These are phyloP conservation scores for Globisporangium yorkense DNA, from an alignment of 352 stramenopile genomes.

Conservation along the genomic window DNA sequence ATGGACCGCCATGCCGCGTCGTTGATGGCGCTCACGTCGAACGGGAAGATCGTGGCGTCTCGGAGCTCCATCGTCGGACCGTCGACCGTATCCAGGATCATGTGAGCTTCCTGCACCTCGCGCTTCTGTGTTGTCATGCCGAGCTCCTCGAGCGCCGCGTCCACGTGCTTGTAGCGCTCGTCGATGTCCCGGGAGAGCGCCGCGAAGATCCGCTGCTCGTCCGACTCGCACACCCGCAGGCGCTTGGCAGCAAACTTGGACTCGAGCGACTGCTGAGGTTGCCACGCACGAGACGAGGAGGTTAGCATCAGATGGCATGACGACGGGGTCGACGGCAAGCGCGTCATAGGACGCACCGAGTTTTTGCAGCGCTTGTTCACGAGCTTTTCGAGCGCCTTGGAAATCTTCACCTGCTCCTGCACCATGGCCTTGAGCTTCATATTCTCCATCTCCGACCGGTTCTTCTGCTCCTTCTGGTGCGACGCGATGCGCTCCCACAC, in stretches of 20 bases:
- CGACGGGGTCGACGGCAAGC: neutral
- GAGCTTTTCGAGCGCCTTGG: conserved; percentile 48
- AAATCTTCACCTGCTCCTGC: conserved; percentile 51
- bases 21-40: conserved; percentile 28
- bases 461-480: conserved; percentile 62
- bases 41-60: conserved; percentile 44
- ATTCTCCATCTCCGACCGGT: conserved; percentile 68
- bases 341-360: conserved; percentile 12
- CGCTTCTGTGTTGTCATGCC: conserved; percentile 29
- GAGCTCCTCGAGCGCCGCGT: conserved; percentile 36
- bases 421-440: conserved; percentile 46
- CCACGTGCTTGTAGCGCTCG: conserved; percentile 26
- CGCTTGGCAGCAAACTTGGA: conserved; percentile 23
- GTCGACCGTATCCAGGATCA: conserved; percentile 42
- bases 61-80: conserved; percentile 46
- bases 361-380: conserved; percentile 48
- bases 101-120: conserved; percentile 38
- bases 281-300: neutral
- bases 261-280: conserved; percentile 3
- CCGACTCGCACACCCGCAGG: conserved; percentile 20
- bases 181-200: conserved; percentile 27
- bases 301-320: neutral
- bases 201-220: conserved; percentile 32
- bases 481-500: conserved; percentile 62
- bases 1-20: conserved; percentile 35